phyloP scores from a whole-genome alignment of 139 green algal species.

The Microglena sp. region DNA sequence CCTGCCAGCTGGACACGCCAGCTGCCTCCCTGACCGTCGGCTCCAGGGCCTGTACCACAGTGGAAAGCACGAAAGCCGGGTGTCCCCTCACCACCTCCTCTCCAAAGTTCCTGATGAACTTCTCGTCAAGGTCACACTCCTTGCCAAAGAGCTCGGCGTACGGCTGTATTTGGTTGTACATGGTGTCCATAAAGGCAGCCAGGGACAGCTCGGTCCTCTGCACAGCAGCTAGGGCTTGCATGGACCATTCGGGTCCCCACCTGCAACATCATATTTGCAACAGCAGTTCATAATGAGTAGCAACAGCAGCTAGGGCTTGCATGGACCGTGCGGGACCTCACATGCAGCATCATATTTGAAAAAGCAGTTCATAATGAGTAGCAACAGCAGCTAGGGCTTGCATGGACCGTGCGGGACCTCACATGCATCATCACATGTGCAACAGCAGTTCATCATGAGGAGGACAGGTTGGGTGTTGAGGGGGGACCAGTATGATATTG shows the following conservation, averaged over 20 bases:
- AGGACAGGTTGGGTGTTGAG: too few relatives aligned
- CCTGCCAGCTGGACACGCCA: constrained; percentile 62
- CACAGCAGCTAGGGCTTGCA: too few relatives aligned
- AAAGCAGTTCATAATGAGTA: too few relatives aligned
- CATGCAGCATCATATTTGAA: too few relatives aligned
- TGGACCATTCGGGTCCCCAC: too few relatives aligned
- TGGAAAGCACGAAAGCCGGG: constrained; percentile 52
- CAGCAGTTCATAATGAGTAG: too few relatives aligned
- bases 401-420: too few relatives aligned
- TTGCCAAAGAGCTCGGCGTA: constrained; percentile 49
- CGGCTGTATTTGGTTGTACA: constrained; percentile 52
- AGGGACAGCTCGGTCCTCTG: constrained; percentile 55
- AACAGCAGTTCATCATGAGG: too few relatives aligned
- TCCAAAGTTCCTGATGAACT: constrained; percentile 77
- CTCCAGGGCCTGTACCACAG: constrained; percentile 34
- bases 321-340: too few relatives aligned
- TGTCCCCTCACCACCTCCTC: constrained; percentile 80
- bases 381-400: constrained; percentile 22
- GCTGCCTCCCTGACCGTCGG: constrained; percentile 43
- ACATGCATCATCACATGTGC: too few relatives aligned
- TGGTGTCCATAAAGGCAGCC: constrained; percentile 51
- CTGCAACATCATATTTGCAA: too few relatives aligned
- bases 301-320: constrained; percentile 39
- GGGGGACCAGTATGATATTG: too few relatives aligned
- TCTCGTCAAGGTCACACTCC: constrained; percentile 37